A percentile compares a stretch with the other conserved stretches of the same genome.
Evolutionary conservation across 1,284 basidiomycete genomes (phyloP).

Genomic region (Agroathelia rolfsii): DNA sequence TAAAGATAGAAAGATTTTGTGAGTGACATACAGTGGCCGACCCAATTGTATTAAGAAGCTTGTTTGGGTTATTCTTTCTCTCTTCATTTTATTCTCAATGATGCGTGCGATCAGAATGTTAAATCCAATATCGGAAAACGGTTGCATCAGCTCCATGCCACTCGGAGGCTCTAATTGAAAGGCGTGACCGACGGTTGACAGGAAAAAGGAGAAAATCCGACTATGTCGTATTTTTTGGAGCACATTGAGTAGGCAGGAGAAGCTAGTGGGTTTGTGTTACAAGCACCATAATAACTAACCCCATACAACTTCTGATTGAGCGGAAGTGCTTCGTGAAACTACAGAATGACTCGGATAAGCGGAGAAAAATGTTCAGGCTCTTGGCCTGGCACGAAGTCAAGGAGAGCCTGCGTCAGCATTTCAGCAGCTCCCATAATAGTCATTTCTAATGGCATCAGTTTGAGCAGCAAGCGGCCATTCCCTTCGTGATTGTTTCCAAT

Average conservation of each 20-base stretch:
- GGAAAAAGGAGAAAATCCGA: conserved; percentile 14
- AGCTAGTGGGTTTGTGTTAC: too few species aligned
- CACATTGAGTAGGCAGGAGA: conserved; percentile 4
- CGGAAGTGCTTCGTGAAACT: conserved; percentile 13
- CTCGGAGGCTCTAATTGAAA: conserved; percentile 8
- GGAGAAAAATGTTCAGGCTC: too few species aligned
- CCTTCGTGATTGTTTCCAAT: too few species aligned
- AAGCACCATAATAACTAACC: neutral
- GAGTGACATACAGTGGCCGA: conserved; percentile 17
- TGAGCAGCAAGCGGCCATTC: too few species aligned
- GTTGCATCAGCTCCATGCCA: conserved; percentile 1
- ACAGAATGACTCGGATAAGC: conserved; percentile 9
- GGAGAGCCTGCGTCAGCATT: too few species aligned
- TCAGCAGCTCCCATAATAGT: too few species aligned
- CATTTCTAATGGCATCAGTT: too few species aligned
- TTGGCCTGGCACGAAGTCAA: too few species aligned
- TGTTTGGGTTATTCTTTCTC: conserved; percentile 4
- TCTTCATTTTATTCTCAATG: neutral
- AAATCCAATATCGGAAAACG: conserved; percentile 7
- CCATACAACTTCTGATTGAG: conserved; percentile 2
- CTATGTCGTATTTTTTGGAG: conserved; percentile 5
- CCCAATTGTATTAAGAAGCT: conserved; percentile 13
- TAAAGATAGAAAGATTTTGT: neutral
- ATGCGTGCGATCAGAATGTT: conserved; percentile 5
- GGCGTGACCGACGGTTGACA: conserved; percentile 15